phyloP scores from a whole-genome alignment of 208 protist species.

The Acanthamoeba culbertsoni region DNA sequence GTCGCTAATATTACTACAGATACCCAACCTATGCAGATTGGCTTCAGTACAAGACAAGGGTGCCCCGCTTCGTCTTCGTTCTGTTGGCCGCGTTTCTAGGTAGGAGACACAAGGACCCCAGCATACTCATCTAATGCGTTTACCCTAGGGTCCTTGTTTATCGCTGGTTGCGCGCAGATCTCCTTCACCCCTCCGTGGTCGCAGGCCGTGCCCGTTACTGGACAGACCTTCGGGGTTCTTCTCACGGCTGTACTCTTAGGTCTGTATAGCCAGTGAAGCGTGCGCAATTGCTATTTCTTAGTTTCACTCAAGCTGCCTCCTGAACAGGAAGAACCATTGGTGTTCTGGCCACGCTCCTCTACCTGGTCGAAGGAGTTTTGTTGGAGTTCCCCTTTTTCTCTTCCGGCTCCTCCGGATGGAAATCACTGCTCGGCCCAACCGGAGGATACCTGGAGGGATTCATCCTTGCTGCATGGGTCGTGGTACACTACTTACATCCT shows the following conservation, averaged over 20 bases:
- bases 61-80: conserved; percentile 40
- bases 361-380: not conserved
- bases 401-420: not conserved
- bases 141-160: not conserved
- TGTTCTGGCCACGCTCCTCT: conserved; percentile 1
- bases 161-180: conserved; percentile 23
- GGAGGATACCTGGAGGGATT: conserved; percentile 47
- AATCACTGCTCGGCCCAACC: not conserved
- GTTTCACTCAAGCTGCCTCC: not conserved
- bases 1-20: not conserved
- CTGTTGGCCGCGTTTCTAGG: conserved; percentile 1
- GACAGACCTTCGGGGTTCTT: conserved; percentile 40
- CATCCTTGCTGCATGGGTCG: conserved; percentile 19
- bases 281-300: not conserved
- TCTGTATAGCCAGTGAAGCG: not conserved
- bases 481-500: not conserved
- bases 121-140: not conserved
- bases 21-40: conserved; percentile 49
- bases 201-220: not conserved
- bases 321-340: not conserved
- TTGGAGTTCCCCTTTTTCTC: not conserved
- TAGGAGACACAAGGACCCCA: not conserved
- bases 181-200: conserved; percentile 11
- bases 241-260: not conserved
- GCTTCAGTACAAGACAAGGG: conserved; percentile 19